Evolutionary conservation across 2,329 filamentous ascomycete genomes (phyloP), one percentile per base, ranked within the genome.

Genomic region (Alternaria burnsii): DNA sequence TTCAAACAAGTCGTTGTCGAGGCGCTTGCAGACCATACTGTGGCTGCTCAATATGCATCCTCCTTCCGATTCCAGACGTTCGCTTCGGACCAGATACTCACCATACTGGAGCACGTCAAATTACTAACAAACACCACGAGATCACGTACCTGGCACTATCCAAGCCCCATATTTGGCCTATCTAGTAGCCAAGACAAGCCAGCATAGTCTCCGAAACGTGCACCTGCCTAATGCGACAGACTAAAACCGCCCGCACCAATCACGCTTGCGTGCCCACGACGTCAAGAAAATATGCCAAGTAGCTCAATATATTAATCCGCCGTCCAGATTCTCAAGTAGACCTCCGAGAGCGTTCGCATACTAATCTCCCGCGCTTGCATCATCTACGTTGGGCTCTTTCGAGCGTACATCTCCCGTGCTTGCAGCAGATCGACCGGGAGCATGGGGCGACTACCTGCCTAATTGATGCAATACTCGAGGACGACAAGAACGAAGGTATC

Each of bases 291-390:
- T 46, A 20, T 44, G 66, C 71, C 71, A 74, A 74, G 72, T 46
- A 48, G 55, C 36, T 40, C 43, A 42, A 47, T 71, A 75, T 59
- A 75, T 75, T 71, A 71, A 72, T 62, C 42, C 43, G 28, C 72
- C 71, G 71, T 64, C 63, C 66, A 74, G 44, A 62, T 52, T 48
- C 32, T 36, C 18, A 40, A 40, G 24, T 47, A 16, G 41, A 47
- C 28, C 34, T 59, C 44, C 52, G 46, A 62, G 44, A 20, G 40
- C 46, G 51, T 58, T 62, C 44, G 55, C 61, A 55, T 46, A 59
- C 52, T 16, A 55, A 65, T 70, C 62, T 67, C 65, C 68, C 67
- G 69, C 62, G 47, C 62, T 52, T 71, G 58, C 59, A 66, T 50
- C 40, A 62, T 57, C 53, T 22, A 46, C 22, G 12, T 52, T 18